phyloP scores from a whole-genome alignment of 164 flowering plant species.

The Chimonanthus praecox region DNA sequence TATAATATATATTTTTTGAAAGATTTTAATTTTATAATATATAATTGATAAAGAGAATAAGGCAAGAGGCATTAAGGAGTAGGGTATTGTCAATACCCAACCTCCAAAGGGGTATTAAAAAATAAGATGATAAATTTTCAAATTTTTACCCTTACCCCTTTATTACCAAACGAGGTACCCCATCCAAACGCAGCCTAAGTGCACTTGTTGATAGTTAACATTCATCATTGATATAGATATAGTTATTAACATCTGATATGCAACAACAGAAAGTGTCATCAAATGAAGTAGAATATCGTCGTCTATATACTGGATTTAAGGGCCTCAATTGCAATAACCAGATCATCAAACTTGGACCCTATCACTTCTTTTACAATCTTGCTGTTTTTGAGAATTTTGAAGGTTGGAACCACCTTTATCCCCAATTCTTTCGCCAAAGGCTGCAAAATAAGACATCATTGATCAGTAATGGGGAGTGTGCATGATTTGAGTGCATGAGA shows the following conservation, averaged over 20 bases:
- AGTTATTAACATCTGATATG: neutral
- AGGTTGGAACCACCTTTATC: slow-evolving; percentile 85
- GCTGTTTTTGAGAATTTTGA: slow-evolving; percentile 76
- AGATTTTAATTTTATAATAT: too few species aligned
- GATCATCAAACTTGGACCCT: slow-evolving; percentile 78
- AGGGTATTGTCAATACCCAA: too few species aligned
- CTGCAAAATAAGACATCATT: slow-evolving; percentile 30
- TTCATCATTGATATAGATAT: neutral
- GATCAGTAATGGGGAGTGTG: neutral
- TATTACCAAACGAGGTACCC: too few species aligned
- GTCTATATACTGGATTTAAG: slow-evolving; percentile 44
- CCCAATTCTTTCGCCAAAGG: slow-evolving; percentile 92
- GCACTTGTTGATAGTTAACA: neutral
- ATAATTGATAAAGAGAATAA: too few species aligned
- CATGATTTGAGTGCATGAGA: neutral
- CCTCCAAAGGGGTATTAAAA: too few species aligned
- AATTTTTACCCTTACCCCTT: too few species aligned
- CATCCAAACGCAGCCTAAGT: neutral
- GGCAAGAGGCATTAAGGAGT: too few species aligned
- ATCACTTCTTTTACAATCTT: slow-evolving; percentile 81
- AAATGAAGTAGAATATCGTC: neutral
- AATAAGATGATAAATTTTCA: too few species aligned
- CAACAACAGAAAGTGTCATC: neutral
- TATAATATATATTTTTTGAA: too few species aligned
- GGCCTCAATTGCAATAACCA: slow-evolving; percentile 60